Conservation (phyloP, 2,329 filamentous ascomycete genomes). For the Microsporum ferrugineum region DNA sequence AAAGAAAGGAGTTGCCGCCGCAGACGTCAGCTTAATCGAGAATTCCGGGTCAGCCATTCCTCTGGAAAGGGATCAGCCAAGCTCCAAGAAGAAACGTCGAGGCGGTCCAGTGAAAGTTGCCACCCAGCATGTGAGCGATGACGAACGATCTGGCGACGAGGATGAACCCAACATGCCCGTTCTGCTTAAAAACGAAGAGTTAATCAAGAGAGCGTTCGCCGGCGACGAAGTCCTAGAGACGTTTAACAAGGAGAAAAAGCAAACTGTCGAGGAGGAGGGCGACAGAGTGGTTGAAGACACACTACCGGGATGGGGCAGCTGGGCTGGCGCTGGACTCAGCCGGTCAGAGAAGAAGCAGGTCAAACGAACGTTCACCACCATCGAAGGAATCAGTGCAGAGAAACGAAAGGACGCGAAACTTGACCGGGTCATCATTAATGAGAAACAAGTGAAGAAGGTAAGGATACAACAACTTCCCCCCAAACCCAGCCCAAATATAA, state of each 20-base stretch:
- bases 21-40: constrained; percentile 15
- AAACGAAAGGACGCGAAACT: constrained; percentile 74
- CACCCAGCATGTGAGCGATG: constrained; percentile 19
- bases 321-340: constrained; percentile 74
- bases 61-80: constrained; percentile 9
- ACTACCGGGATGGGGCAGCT: constrained; percentile 89
- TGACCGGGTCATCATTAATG: constrained; percentile 78
- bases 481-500: background rate
- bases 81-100: constrained; percentile 11
- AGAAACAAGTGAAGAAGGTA: constrained; percentile 82
- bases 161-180: constrained; percentile 32
- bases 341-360: constrained; percentile 51
- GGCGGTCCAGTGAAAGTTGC: constrained; percentile 17
- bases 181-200: constrained; percentile 45
- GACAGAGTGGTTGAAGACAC: constrained; percentile 72
- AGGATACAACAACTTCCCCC: constrained; percentile 15
- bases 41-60: constrained; percentile 4
- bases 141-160: constrained; percentile 35
- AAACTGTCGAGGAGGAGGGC: constrained; percentile 61
- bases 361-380: constrained; percentile 34
- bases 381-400: constrained; percentile 60
- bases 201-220: constrained; percentile 76
- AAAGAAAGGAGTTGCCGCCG: constrained; percentile 10
- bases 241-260: constrained; percentile 70
- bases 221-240: constrained; percentile 71